Base-by-base conservation (phyloP, 208 protist genomes). In the Acanthamoeba triangularis region DNA sequence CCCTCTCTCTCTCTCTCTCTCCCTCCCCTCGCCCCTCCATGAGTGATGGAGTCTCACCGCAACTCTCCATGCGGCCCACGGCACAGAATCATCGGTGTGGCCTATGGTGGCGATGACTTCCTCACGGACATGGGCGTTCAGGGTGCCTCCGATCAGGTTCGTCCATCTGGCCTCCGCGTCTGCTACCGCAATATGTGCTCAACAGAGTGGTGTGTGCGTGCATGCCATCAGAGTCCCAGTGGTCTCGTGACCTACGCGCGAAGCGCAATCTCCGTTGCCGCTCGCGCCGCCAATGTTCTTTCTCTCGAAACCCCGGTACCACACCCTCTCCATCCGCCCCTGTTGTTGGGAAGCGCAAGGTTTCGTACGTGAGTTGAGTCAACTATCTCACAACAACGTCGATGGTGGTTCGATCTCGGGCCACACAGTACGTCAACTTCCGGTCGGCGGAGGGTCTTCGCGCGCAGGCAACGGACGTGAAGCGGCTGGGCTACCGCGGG, bases 51-150 rank as follows among this genome's bases (percentile, higher is more conserved):
- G 41, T 44, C 41, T 44, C 52, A 56, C 52, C 10, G 52, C 52
- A 56, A 14, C 41, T 7, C 16, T 65, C 25, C 59, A 10, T 65
- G 1, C 59, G 23, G 14, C 41, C 49, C 3, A 11, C 74, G 7
- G 16, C 61, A 10, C 18, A 76, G 90, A 37, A 82, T 94, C 23
- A 41, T 94, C 2, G 65, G 90, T 65, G 90, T 94, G 59, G 90
- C 90, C 23, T 94, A 69, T 47, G 90, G 90, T 33, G 90, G 67
- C 10, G 90, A 94, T 37, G 90, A 94, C 37, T 94, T 94, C 67
- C 72, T 94, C 49, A 94, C 90, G 23, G 90, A 94, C 67, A 94
- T 94, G 90, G 90, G 90, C 90, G 47, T 94, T 11, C 90, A 94
- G 90, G 47, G 90, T 10, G 28, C 90, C 44, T 94, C 90, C 13